phyloP scores from a whole-genome alignment of 768 basidiomycete species.

The Macrolepiota dolichaula region DNA sequence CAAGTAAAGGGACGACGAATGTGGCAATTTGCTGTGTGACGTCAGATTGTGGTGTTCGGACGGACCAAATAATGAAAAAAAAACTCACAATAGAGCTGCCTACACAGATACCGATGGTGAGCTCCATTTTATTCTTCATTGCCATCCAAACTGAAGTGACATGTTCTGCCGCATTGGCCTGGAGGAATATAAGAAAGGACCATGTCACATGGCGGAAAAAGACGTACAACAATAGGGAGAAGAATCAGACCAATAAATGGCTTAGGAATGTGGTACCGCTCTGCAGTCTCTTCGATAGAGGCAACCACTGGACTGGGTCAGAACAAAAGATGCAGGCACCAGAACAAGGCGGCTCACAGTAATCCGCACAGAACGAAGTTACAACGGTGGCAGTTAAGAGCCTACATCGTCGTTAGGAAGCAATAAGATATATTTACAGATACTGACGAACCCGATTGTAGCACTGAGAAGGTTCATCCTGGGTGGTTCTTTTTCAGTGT shows the following conservation, averaged over 20 bases:
- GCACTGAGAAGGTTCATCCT: conserved; percentile 75
- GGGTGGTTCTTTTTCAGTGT: conserved; percentile 36
- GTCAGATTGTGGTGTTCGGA: background rate
- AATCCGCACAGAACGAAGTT: conserved; percentile 89
- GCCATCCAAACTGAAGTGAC: conserved; percentile 88
- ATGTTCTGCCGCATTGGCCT: conserved; percentile 87
- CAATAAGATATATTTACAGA: conserved; percentile 7
- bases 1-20: conserved; percentile 84
- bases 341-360: conserved; percentile 44
- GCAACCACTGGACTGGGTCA: conserved; percentile 65
- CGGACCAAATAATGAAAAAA: background rate
- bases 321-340: background rate
- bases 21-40: conserved; percentile 71
- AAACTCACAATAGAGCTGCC: conserved; percentile 74
- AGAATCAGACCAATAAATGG: conserved; percentile 85
- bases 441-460: conserved; percentile 42
- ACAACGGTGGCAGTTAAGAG: conserved; percentile 73
- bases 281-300: conserved; percentile 89
- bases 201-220: background rate
- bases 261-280: conserved; percentile 77
- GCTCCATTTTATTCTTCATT: conserved; percentile 59
- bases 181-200: background rate
- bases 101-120: conserved; percentile 76
- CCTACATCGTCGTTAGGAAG: conserved; percentile 27
- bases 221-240: conserved; percentile 78